phyloP scores from a whole-genome alignment of 2,329 filamentous ascomycete species.

The Coniella lustricola region DNA sequence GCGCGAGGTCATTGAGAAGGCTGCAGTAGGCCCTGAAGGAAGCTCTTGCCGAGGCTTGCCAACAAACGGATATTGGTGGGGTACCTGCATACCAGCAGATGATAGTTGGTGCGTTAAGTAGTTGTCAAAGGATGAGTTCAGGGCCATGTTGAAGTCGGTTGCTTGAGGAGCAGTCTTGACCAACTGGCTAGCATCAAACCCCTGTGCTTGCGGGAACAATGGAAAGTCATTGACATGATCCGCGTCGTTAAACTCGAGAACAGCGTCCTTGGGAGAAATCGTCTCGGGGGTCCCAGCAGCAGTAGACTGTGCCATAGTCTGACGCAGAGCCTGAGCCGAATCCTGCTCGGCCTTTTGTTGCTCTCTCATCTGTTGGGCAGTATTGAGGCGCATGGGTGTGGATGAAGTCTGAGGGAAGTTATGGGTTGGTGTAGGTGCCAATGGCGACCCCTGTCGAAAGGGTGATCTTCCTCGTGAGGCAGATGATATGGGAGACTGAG shows the following conservation, averaged over 20 bases:
- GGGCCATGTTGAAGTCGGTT: conserved; percentile 19
- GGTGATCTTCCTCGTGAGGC: conserved; percentile 66
- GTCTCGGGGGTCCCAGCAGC: conserved; percentile 61
- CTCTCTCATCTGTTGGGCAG: conserved; percentile 39
- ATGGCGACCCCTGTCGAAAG: conserved; percentile 65
- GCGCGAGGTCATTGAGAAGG: conserved; percentile 26
- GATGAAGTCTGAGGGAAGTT: conserved; percentile 33
- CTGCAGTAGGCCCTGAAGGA: conserved; percentile 25
- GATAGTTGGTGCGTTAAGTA: conserved; percentile 30
- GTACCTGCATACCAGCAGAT: conserved; percentile 29
- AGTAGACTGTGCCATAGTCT: conserved; percentile 33
- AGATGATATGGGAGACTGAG: conserved; percentile 41
- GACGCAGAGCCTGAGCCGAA: conserved; percentile 34
- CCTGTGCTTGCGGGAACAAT: conserved; percentile 57
- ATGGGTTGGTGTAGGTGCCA: conserved; percentile 40
- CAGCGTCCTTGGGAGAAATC: conserved; percentile 88
- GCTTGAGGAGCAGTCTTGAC: conserved; percentile 26
- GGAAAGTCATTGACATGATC: conserved; percentile 65
- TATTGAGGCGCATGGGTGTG: conserved; percentile 14
- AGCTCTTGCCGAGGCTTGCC: conserved; percentile 32
- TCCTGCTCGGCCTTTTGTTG: conserved; percentile 55
- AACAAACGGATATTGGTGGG: conserved; percentile 47
- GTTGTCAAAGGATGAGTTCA: conserved; percentile 21
- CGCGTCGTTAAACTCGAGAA: conserved; percentile 74
- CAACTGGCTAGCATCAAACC: conserved; percentile 35